These are phyloP conservation scores for Lasiosphaeria ovina DNA, from an alignment of 495 filamentous ascomycete genomes.

Conservation along the genomic window DNA sequence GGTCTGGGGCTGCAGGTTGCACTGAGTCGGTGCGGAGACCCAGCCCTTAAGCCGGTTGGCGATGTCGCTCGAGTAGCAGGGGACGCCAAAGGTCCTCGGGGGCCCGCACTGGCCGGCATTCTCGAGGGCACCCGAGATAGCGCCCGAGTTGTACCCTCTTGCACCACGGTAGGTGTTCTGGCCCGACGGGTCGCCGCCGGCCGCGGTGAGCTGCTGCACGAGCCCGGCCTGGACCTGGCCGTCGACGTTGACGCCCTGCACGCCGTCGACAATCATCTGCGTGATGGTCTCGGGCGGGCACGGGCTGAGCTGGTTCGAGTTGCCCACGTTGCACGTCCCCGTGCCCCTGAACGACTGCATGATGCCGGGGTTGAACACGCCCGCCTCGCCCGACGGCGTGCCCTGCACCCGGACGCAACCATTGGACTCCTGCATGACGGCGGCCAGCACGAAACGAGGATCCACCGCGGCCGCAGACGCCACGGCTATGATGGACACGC, in stretches of 20 bases:
- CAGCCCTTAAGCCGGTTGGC: neutral
- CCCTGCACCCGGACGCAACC: neutral
- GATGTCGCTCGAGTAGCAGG: slow-evolving; percentile 2
- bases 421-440: slow-evolving; percentile 5
- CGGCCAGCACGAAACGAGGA: slow-evolving; percentile 3
- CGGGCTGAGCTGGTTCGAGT: neutral
- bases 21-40: neutral
- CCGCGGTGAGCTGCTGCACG: slow-evolving; percentile 1
- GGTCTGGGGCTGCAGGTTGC: neutral
- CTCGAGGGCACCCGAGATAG: neutral
- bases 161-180: neutral
- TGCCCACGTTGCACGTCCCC: slow-evolving; percentile 4
- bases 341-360: slow-evolving; percentile 5
- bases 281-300: neutral
- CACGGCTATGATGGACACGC: neutral
- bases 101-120: slow-evolving; percentile 2
- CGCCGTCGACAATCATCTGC: slow-evolving; percentile 5
- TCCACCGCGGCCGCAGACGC: slow-evolving; percentile 1
- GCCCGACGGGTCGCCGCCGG: neutral
- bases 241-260: neutral
- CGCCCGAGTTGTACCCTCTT: neutral
- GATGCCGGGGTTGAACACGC: slow-evolving; percentile 5
- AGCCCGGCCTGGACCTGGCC: neutral
- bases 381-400: slow-evolving; percentile 2
- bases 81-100: slow-evolving; percentile 1